A percentile compares a stretch with the other conserved stretches of the same genome.
These are phyloP conservation scores for Pochonia chlamydosporia DNA, from an alignment of 2,329 filamentous ascomycete species.

Conservation along the genomic window DNA sequence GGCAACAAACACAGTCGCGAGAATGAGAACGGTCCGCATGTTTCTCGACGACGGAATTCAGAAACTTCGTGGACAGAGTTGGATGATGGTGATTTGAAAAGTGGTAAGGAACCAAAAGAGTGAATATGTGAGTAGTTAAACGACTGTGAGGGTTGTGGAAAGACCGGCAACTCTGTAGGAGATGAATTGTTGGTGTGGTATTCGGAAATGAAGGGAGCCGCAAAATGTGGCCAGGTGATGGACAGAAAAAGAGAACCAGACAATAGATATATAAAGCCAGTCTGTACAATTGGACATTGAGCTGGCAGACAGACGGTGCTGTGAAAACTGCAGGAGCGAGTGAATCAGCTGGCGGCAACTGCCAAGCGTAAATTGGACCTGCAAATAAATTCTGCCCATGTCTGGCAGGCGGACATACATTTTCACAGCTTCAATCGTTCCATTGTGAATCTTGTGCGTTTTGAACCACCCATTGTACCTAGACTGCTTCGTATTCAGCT, in stretches of 20 bases:
- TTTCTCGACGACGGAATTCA: not conserved
- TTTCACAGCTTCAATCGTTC: too few species aligned
- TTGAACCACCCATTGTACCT: not conserved
- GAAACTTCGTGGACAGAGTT: not conserved
- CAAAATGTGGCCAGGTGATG: not conserved
- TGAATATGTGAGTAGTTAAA: not conserved
- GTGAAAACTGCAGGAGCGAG: too few species aligned
- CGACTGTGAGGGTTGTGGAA: conserved; percentile 1
- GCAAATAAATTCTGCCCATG: too few species aligned
- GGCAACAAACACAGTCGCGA: not conserved
- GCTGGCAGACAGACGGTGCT: too few species aligned
- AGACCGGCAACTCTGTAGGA: not conserved
- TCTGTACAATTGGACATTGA: too few species aligned
- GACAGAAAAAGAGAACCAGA: not conserved
- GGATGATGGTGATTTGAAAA: not conserved
- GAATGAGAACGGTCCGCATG: conserved; percentile 1
- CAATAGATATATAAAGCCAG: too few species aligned
- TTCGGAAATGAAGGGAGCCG: too few species aligned
- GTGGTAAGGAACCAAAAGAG: not conserved
- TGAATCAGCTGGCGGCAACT: too few species aligned
- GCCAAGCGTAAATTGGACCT: not conserved
- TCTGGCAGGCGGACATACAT: too few species aligned
- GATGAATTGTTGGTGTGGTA: too few species aligned
- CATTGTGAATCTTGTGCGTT: too few species aligned
- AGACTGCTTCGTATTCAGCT: not conserved